Evolutionary conservation across 2,329 filamentous ascomycete genomes (phyloP).

Genomic region (Alternaria viburni): DNA sequence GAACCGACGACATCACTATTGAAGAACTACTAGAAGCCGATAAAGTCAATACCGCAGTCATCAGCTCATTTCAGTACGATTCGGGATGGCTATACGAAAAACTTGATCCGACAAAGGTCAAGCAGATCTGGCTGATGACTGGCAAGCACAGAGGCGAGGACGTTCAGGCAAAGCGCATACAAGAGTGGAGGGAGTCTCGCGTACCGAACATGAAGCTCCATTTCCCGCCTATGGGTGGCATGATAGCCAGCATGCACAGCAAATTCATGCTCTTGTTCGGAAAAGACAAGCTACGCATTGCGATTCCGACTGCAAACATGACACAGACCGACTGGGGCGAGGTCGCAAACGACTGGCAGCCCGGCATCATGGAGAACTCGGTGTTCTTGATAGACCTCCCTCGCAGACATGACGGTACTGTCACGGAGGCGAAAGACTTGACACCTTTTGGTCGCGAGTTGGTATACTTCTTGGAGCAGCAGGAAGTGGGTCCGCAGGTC

Average conservation of each 20-base stretch:
- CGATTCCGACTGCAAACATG: conserved; percentile 86
- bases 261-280: conserved; percentile 93
- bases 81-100: conserved; percentile 75
- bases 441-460: conserved; percentile 74
- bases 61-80: conserved; percentile 90
- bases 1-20: conserved; percentile 79
- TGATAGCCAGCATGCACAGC: conserved; percentile 83
- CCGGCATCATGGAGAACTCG: conserved; percentile 54
- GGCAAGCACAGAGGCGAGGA: conserved; percentile 55
- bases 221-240: conserved; percentile 80
- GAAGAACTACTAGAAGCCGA: conserved; percentile 82
- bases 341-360: conserved; percentile 58
- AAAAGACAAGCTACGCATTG: conserved; percentile 73
- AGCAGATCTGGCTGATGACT: conserved; percentile 65
- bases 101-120: conserved; percentile 63
- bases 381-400: conserved; percentile 95
- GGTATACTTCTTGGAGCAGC: conserved; percentile 70
- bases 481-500: conserved; percentile 69
- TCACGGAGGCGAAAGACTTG: conserved; percentile 37
- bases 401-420: conserved; percentile 49
- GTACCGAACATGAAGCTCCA: conserved; percentile 68
- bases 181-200: conserved; percentile 38
- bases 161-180: conserved; percentile 29
- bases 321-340: conserved; percentile 91
- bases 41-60: conserved; percentile 74